Evolutionary conservation across 2,329 filamentous ascomycete genomes (phyloP).

Genomic region (Paradendryphiella salina): DNA sequence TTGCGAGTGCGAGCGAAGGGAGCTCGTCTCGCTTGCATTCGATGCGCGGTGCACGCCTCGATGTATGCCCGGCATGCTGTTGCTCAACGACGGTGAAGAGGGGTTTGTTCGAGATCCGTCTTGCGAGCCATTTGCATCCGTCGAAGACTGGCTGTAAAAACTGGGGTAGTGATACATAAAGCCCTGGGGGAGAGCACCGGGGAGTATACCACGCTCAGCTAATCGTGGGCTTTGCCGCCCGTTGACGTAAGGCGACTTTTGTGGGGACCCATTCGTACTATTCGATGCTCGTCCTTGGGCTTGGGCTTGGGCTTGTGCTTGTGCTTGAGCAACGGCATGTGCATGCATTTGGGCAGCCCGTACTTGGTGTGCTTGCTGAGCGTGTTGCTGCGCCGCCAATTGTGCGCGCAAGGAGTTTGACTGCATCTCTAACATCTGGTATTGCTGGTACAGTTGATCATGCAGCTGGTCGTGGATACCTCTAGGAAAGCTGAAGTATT

Average conservation of each 20-base stretch:
- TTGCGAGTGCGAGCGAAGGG: constrained; percentile 55
- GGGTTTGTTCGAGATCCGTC: constrained; percentile 54
- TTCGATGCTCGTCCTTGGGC: constrained; percentile 41
- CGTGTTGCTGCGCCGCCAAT: constrained; percentile 43
- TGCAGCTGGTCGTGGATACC: constrained; percentile 50
- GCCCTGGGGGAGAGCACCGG: constrained; percentile 44
- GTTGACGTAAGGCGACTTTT: constrained; percentile 43
- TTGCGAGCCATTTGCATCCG: constrained; percentile 41
- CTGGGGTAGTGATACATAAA: constrained; percentile 54
- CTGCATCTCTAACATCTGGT: constrained; percentile 52
- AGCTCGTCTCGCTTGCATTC: constrained; percentile 50
- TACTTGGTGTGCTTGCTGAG: constrained; percentile 46
- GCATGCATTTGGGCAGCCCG: constrained; percentile 45
- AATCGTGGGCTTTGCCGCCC: constrained; percentile 40
- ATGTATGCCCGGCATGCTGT: constrained; percentile 50
- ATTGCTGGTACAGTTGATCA: constrained; percentile 56
- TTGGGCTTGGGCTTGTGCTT: constrained; percentile 45
- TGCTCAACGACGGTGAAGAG: constrained; percentile 53
- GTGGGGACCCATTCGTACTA: constrained; percentile 48
- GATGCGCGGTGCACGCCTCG: constrained; percentile 50
- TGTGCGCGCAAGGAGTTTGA: constrained; percentile 44
- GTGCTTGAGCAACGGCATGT: constrained; percentile 44
- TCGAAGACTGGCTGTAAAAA: constrained; percentile 48
- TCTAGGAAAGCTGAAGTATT: constrained; percentile 51
- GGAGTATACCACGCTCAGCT: constrained; percentile 34